Percentiles rank a stretch among this genome's conserved stretches.
These are phyloP conservation scores for Candida coquimbonensis DNA, from an alignment of 805 yeast species.

Conservation along the genomic window DNA sequence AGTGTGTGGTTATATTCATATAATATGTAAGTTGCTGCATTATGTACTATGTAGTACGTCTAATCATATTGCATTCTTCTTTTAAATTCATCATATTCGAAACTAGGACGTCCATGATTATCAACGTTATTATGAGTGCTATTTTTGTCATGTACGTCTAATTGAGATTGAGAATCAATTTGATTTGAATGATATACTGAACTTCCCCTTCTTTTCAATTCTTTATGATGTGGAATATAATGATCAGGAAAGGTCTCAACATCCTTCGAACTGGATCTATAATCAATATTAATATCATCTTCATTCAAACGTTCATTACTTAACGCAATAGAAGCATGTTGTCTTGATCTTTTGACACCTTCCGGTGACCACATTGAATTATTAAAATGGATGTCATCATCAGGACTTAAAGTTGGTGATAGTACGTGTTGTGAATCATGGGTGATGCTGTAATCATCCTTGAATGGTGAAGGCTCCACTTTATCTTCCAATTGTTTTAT, in stretches of 20 bases:
- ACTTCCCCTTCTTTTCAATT: neutral
- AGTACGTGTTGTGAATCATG: neutral
- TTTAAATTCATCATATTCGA: slow-evolving; percentile 20
- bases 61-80: slow-evolving; percentile 18
- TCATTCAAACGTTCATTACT: slow-evolving; percentile 2
- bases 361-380: slow-evolving; percentile 9
- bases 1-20: no score
- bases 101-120: slow-evolving; percentile 1
- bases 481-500: neutral
- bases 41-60: neutral
- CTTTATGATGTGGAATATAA: neutral
- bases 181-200: slow-evolving; percentile 8
- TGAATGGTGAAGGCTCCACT: slow-evolving; percentile 2
- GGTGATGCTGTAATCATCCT: neutral
- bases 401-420: slow-evolving; percentile 1
- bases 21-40: neutral
- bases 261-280: neutral
- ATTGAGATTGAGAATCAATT: neutral
- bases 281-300: slow-evolving; percentile 3
- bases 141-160: neutral
- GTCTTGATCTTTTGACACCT: slow-evolving; percentile 8
- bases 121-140: neutral
- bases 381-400: neutral
- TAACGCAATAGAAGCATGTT: slow-evolving; percentile 7
- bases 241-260: neutral